Percentiles rank a stretch among this genome's conserved stretches.
phyloP scores from a whole-genome alignment of 108 stramenopile species.

The Fistulifera pelliculosa region DNA sequence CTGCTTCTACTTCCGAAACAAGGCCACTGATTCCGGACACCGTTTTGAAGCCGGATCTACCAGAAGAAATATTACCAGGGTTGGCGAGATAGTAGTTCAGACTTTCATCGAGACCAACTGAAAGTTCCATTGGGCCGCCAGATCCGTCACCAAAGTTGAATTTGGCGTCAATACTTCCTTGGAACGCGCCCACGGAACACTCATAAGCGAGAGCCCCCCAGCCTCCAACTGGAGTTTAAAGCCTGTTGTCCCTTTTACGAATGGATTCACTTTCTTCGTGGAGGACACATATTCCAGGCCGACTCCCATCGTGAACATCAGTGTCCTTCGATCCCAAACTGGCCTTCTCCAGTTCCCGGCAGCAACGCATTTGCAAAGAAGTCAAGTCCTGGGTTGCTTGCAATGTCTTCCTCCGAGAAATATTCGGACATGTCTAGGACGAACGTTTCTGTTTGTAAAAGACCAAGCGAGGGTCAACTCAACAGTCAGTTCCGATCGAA shows the following conservation, averaged over 20 bases:
- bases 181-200: constrained; percentile 17
- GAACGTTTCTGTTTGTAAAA: constrained; percentile 6
- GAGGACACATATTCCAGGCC: constrained; percentile 12
- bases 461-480: constrained; percentile 7
- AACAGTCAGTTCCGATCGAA: constrained; percentile 8
- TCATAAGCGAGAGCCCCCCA: constrained; percentile 11
- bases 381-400: constrained; percentile 7
- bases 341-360: constrained; percentile 8
- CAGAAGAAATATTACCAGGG: not conserved
- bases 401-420: constrained; percentile 13
- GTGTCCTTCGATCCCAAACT: constrained; percentile 4
- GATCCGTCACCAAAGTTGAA: constrained; percentile 8
- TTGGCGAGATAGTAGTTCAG: constrained; percentile 25
- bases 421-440: constrained; percentile 17
- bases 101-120: constrained; percentile 14
- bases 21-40: constrained; percentile 9
- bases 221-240: constrained; percentile 9
- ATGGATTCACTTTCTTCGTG: constrained; percentile 10
- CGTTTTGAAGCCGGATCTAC: not conserved
- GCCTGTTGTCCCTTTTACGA: constrained; percentile 23
- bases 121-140: constrained; percentile 3
- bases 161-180: constrained; percentile 8
- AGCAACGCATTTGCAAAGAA: constrained; percentile 9
- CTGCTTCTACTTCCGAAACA: constrained; percentile 9
- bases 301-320: constrained; percentile 16